These are phyloP conservation scores for Yamadazyma paraphyllophila DNA, from an alignment of 805 yeast species.

Conservation along the genomic window DNA sequence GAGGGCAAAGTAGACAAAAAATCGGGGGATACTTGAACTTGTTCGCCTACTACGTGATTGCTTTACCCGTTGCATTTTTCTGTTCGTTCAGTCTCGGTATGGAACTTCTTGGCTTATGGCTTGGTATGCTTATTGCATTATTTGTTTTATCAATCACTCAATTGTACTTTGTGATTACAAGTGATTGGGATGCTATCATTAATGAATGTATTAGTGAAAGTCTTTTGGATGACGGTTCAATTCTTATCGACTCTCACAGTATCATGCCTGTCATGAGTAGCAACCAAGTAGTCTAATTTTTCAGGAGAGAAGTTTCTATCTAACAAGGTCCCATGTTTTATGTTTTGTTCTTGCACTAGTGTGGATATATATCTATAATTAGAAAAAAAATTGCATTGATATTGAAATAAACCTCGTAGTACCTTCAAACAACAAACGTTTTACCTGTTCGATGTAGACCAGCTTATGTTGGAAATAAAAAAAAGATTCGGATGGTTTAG, in stretches of 20 bases:
- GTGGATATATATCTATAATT: no score
- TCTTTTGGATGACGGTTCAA: conserved; percentile 33
- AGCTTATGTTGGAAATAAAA: no score
- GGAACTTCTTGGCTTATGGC: conserved; percentile 49
- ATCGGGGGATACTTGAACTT: conserved; percentile 55
- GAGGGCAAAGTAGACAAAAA: conserved; percentile 59
- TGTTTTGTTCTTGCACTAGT: no score
- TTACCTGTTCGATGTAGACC: no score
- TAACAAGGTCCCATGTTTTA: background rate
- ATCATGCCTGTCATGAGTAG: conserved; percentile 29
- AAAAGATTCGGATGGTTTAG: no score
- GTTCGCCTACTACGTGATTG: conserved; percentile 46
- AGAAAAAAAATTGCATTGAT: no score
- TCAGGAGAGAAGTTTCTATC: background rate
- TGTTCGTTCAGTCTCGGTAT: conserved; percentile 41
- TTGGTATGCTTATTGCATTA: conserved; percentile 46
- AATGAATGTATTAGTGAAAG: conserved; percentile 43
- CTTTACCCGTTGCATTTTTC: conserved; percentile 46
- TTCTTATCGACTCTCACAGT: conserved; percentile 30
- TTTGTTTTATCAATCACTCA: conserved; percentile 38
- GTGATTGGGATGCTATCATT: conserved; percentile 45
- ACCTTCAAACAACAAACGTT: no score
- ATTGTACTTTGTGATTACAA: conserved; percentile 38
- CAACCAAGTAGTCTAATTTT: conserved; percentile 14
- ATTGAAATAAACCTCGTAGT: no score